Evolutionary conservation across 202 grass and related monocot genomes (phyloP), one percentile per base, ranked within the genome.

Genomic region (Bolboschoenoplectus hybrid): DNA sequence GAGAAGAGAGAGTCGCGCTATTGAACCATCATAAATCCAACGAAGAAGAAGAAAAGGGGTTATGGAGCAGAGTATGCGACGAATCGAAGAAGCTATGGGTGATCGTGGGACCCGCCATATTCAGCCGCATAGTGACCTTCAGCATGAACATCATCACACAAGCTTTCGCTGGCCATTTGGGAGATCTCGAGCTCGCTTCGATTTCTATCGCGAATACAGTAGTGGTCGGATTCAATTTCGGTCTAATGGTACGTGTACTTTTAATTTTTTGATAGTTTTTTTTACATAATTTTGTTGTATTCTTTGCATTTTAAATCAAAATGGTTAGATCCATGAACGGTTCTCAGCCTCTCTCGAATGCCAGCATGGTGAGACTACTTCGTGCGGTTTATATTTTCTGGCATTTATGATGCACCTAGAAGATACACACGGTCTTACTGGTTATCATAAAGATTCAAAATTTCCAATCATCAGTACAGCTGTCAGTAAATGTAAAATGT

Each of bases 111-210:
- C 96, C 96, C n/a, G 96, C 96, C 81, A 98, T 98, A 46, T 92
- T 98, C 85, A 94, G 90, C 89, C 91, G 96, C 56, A 90, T 98
- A 57, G 96, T 95, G 61, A 90, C 73, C 45, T 95, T 84, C 90
- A 93, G 91, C 91, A 94, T 94, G 91, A 95, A 98, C 87, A 85
- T 98, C 73, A 98, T 98, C 87, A 94, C 93, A 2, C 96, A 95
- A 81, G 93, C 96, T 75, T 95, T 95, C 82, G 95, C 95, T 1
- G 95, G 95, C 0, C 93, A 95, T 84, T 83, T 95, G 85, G 96
- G 96, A 55, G 91, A 98, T 81, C 91, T 98, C 82, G 93, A 95
- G 89, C 93, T 95, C 77, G 96, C 93, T 47, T 68, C 96, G 84
- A 94, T 95, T 64, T 94, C 96, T 86, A 92, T 98, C 74, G 96